Evolutionary conservation across 2,329 filamentous ascomycete genomes (phyloP).

Genomic region (Aspergillus udagawae): DNA sequence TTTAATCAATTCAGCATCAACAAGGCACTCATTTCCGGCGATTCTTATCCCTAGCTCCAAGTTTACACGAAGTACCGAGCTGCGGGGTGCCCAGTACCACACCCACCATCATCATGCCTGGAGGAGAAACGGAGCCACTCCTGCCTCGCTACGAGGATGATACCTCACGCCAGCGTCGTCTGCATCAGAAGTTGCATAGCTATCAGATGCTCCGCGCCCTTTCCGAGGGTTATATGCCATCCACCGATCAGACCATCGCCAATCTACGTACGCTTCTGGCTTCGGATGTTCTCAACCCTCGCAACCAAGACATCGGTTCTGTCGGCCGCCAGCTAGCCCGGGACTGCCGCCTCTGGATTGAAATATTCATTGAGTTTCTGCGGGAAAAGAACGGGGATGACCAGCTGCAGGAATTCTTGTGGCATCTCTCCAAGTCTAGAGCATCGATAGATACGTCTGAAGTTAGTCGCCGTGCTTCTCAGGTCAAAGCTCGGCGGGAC

Average conservation of each 20-base stretch:
- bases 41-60: neutral
- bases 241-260: slow-evolving; percentile 75
- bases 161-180: slow-evolving; percentile 68
- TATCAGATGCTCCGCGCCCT: slow-evolving; percentile 89
- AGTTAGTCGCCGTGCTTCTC: slow-evolving; percentile 57
- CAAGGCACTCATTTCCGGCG: neutral
- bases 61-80: neutral
- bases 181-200: slow-evolving; percentile 86
- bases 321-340: slow-evolving; percentile 71
- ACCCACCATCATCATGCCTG: slow-evolving; percentile 28
- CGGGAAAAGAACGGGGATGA: slow-evolving; percentile 78
- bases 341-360: slow-evolving; percentile 68
- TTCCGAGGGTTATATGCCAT: slow-evolving; percentile 83
- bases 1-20: neutral
- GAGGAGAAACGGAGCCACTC: slow-evolving; percentile 69
- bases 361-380: slow-evolving; percentile 76
- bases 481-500: slow-evolving; percentile 65
- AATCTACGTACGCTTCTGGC: slow-evolving; percentile 76
- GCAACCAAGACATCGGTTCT: slow-evolving; percentile 69
- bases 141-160: slow-evolving; percentile 73
- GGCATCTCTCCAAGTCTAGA: slow-evolving; percentile 73
- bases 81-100: neutral
- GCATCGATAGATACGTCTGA: slow-evolving; percentile 65
- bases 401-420: slow-evolving; percentile 87
- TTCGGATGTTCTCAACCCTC: slow-evolving; percentile 72